Percentiles rank a stretch among this genome's conserved stretches.
Evolutionary conservation across 2,329 filamentous ascomycete genomes (phyloP).

Genomic region (Phyllosticta citribraziliensis): DNA sequence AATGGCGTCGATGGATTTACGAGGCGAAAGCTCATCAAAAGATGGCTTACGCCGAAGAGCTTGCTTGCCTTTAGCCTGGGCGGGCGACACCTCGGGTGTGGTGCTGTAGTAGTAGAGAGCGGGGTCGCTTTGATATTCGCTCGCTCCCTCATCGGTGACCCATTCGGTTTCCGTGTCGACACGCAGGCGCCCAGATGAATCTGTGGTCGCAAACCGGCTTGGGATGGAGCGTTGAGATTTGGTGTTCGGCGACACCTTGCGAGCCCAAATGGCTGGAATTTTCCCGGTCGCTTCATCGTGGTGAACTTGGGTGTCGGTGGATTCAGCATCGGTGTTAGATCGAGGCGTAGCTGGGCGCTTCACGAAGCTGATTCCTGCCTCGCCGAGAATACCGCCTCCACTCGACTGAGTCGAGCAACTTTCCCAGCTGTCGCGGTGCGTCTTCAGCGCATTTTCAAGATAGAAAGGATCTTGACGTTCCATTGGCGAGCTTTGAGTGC

Average conservation of each 20-base stretch:
- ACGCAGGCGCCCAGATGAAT: neutral
- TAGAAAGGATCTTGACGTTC: neutral
- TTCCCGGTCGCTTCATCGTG: neutral
- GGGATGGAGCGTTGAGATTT: neutral
- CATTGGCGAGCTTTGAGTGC: neutral
- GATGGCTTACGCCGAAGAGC: neutral
- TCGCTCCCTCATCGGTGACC: constrained; percentile 23
- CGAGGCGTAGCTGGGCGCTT: neutral
- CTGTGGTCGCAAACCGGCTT: too few species aligned
- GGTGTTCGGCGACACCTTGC: neutral
- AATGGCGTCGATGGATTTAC: neutral
- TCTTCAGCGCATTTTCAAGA: neutral
- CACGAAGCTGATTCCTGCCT: neutral
- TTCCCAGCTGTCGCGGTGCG: neutral
- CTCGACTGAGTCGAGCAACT: neutral
- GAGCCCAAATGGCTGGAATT: neutral
- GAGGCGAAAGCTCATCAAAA: neutral
- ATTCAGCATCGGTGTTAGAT: neutral
- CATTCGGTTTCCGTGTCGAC: constrained; percentile 20
- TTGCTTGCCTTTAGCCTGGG: neutral
- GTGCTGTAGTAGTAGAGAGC: neutral
- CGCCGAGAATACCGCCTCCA: neutral
- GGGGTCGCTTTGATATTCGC: neutral
- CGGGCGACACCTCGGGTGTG: neutral
- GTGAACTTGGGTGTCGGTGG: neutral